These are phyloP conservation scores for Lactarius vividus DNA, from an alignment of 768 basidiomycete genomes.

Conservation along the genomic window DNA sequence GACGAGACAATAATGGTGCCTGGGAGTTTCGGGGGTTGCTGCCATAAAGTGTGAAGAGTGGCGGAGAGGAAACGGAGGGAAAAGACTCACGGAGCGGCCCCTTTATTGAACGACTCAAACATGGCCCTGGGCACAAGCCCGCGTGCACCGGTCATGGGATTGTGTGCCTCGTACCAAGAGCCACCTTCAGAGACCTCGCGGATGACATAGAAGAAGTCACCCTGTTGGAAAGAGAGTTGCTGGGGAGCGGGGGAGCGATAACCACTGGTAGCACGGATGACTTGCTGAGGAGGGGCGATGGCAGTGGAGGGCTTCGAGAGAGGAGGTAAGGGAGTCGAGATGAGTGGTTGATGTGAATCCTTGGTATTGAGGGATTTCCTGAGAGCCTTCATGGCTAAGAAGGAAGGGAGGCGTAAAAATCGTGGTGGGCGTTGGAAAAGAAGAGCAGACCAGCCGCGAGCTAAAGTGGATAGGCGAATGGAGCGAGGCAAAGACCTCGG, in stretches of 20 bases:
- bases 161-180: slow-evolving; percentile 91
- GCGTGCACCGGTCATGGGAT: slow-evolving; percentile 86
- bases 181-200: slow-evolving; percentile 59
- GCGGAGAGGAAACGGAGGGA: slow-evolving; percentile 14
- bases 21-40: slow-evolving; percentile 18
- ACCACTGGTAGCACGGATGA: slow-evolving; percentile 77
- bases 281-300: slow-evolving; percentile 86
- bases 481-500: background rate
- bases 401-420: slow-evolving; percentile 27
- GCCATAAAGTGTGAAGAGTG: slow-evolving; percentile 9
- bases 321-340: slow-evolving; percentile 61
- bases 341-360: slow-evolving; percentile 63
- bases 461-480: background rate
- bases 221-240: slow-evolving; percentile 86
- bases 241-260: slow-evolving; percentile 73
- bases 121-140: slow-evolving; percentile 83
- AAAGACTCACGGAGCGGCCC: slow-evolving; percentile 53
- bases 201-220: slow-evolving; percentile 97
- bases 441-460: slow-evolving; percentile 30
- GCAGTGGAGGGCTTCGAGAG: slow-evolving; percentile 69
- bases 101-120: slow-evolving; percentile 91
- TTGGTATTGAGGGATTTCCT: slow-evolving; percentile 80
- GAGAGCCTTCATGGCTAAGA: slow-evolving; percentile 68
- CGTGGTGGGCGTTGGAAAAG: slow-evolving; percentile 28
- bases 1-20: slow-evolving; percentile 19